Evolutionary conservation across 345 rosid species (phyloP).

Genomic region (Populus deltoides): DNA sequence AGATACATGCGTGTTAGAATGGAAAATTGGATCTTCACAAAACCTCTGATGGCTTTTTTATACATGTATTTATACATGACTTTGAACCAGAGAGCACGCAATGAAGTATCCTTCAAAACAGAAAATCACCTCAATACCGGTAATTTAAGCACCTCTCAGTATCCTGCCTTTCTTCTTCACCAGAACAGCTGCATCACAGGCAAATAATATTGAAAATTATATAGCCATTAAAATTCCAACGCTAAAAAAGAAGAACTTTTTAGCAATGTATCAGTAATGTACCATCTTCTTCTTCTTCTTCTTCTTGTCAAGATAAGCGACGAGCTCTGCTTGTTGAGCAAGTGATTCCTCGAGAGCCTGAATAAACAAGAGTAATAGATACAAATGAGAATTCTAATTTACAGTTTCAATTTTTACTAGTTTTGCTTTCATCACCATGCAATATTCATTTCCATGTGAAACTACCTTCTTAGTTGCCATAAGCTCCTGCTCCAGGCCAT

Average conservation of each 20-base stretch:
- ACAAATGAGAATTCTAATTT: background rate
- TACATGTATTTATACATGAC: slow-evolving; percentile 14
- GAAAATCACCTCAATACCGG: slow-evolving; percentile 17
- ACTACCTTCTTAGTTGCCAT: slow-evolving; percentile 71
- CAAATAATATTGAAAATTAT: slow-evolving; percentile 14
- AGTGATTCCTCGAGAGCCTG: slow-evolving; percentile 84
- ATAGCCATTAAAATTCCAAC: background rate
- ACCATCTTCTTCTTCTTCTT: slow-evolving; percentile 81
- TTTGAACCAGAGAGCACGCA: slow-evolving; percentile 26
- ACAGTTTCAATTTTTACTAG: background rate
- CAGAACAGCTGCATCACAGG: slow-evolving; percentile 44
- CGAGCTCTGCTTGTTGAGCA: slow-evolving; percentile 63
- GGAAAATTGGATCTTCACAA: slow-evolving; percentile 1
- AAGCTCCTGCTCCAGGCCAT: slow-evolving; percentile 77
- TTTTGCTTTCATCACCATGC: background rate
- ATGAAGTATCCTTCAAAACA: slow-evolving; percentile 5
- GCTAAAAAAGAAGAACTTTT: background rate
- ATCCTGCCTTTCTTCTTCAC: slow-evolving; percentile 29
- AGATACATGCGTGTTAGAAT: background rate
- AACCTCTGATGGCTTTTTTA: slow-evolving; percentile 20
- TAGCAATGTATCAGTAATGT: slow-evolving; percentile 1
- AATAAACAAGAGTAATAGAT: slow-evolving; percentile 3
- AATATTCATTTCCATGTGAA: background rate
- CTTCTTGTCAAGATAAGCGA: slow-evolving; percentile 77
- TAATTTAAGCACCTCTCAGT: slow-evolving; percentile 18